Conservation (phyloP, 257 asterid species). For the Solanum lycopersicoides region DNA sequence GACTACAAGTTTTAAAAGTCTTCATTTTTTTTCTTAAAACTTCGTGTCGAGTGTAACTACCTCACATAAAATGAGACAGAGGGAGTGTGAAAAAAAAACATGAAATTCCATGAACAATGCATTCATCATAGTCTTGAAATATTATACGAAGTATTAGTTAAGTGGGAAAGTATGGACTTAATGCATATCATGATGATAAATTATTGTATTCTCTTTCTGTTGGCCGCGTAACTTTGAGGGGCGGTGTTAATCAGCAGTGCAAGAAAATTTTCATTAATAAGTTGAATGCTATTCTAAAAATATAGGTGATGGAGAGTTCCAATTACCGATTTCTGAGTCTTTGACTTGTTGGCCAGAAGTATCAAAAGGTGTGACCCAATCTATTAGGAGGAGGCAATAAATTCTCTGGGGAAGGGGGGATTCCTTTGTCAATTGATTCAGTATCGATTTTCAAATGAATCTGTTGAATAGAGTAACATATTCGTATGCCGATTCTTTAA, state of each 20-base stretch:
- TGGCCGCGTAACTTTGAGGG: neutral
- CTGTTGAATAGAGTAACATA: neutral
- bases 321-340: neutral
- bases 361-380: neutral
- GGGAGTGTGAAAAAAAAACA: too few relatives aligned
- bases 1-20: too few relatives aligned
- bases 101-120: too few relatives aligned
- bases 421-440: neutral
- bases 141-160: too few relatives aligned
- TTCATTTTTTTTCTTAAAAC: too few relatives aligned
- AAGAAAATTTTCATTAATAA: neutral
- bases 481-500: neutral
- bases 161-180: neutral
- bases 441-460: neutral
- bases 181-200: neutral
- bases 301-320: neutral
- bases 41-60: too few relatives aligned
- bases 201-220: neutral
- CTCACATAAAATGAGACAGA: too few relatives aligned
- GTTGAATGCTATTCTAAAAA: neutral
- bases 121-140: too few relatives aligned
- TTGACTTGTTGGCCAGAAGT: neutral
- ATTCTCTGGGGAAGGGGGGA: neutral
- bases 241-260: neutral
- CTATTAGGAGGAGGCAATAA: neutral